These are phyloP conservation scores for Spencermartinsiella europaea DNA, from an alignment of 805 yeast genomes.

Conservation along the genomic window DNA sequence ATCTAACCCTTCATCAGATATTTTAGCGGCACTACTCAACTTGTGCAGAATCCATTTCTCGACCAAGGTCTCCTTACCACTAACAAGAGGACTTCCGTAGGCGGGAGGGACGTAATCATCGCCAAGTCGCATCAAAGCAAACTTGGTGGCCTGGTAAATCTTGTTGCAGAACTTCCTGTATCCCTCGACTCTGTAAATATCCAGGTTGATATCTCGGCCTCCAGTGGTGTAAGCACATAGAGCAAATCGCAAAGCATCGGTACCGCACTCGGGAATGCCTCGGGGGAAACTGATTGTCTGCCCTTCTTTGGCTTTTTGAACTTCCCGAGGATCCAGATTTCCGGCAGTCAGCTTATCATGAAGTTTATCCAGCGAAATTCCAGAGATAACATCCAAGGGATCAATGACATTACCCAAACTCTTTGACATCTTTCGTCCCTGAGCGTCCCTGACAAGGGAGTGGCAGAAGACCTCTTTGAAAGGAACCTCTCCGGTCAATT, in stretches of 20 bases:
- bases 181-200: conserved; percentile 94
- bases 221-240: conserved; percentile 98
- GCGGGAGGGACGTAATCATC: conserved; percentile 81
- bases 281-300: conserved; percentile 87
- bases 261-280: conserved; percentile 99
- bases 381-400: conserved; percentile 89
- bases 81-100: conserved; percentile 40
- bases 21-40: conserved; percentile 63
- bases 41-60: conserved; percentile 96
- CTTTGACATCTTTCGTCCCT: conserved; percentile 98
- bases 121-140: conserved; percentile 89
- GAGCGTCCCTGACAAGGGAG: conserved; percentile 97
- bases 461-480: conserved; percentile 97
- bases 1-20: conserved; percentile 63
- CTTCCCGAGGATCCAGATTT: conserved; percentile 84
- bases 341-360: conserved; percentile 75
- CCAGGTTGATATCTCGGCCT: conserved; percentile 96
- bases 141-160: conserved; percentile 98
- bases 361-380: conserved; percentile 73
- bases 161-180: conserved; percentile 99
- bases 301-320: conserved; percentile 81
- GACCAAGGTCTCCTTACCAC: conserved; percentile 83
- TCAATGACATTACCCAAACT: conserved; percentile 95
- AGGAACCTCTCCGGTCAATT: conserved; percentile 86
- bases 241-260: conserved; percentile 97